Conservation (phyloP, 1,284 basidiomycete species). For the Vanrija humicola region DNA sequence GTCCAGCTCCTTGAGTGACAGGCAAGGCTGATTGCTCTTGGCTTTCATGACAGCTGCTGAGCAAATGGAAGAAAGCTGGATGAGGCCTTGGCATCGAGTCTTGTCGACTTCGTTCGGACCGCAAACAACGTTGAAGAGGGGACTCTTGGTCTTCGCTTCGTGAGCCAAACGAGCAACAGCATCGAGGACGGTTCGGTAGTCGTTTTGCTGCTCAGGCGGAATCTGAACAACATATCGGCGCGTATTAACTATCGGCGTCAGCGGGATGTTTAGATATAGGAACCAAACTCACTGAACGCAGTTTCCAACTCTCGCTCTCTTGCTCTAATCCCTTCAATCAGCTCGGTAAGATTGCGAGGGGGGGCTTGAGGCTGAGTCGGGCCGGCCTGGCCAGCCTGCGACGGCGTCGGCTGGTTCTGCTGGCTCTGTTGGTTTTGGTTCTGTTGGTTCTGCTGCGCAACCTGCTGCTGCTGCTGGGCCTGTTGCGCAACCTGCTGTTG, state of each 20-base stretch:
- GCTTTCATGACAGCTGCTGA: conserved; percentile 13
- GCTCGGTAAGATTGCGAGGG: conserved; percentile 1
- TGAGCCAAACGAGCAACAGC: conserved; percentile 4
- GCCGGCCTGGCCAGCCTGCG: neutral
- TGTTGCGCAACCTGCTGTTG: no score
- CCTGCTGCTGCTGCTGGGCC: neutral
- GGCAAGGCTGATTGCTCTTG: conserved; percentile 10
- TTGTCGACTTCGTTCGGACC: conserved; percentile 11
- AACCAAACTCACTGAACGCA: conserved; percentile 7
- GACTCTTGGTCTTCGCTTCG: conserved; percentile 16
- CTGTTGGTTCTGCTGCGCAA: neutral
- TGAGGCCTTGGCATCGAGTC: conserved; percentile 4
- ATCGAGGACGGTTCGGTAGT: conserved; percentile 10
- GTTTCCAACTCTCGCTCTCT: conserved; percentile 16
- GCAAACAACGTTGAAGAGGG: conserved; percentile 14
- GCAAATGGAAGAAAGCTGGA: conserved; percentile 14
- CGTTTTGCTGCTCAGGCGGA: conserved; percentile 13
- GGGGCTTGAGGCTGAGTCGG: neutral
- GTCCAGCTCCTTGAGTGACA: conserved; percentile 17
- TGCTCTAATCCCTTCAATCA: conserved; percentile 11
- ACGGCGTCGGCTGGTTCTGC: neutral
- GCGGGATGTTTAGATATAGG: neutral
- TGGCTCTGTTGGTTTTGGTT: neutral
- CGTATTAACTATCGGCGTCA: conserved; percentile 12
- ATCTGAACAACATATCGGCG: conserved; percentile 7